Base-by-base conservation (phyloP, 2,329 filamentous ascomycete genomes). In the Blastomyces silverae region DNA sequence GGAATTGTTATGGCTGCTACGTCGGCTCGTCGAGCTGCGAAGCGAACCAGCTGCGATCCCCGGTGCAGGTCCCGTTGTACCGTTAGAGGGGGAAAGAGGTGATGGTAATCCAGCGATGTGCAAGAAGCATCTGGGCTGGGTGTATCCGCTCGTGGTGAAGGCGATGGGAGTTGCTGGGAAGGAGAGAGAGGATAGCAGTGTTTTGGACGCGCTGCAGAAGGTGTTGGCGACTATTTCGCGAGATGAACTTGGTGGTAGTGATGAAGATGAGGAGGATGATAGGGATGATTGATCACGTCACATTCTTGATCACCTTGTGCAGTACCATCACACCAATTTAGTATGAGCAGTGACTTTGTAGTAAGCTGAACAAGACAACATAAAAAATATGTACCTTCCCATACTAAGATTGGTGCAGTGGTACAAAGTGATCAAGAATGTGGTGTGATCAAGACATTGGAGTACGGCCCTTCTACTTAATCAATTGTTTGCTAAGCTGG, bases 1-100 rank as follows among this genome's bases (percentile, higher is more conserved):
- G 67, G 94, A 96, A 73, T 79, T 99, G 13, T 74, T 89, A 4
- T 89, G 90, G 71, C 82, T 92, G 31, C 79, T 97, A 22, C 78
- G 80, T 60, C 80, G 85, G 57, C 79, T 96, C 44, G 84, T 89
- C 1, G 80, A 82, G 22, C 79, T 97, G 66, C 80, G 83, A 64
- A 89, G 88, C 64, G 88, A 92, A 69, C 84, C 86, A 0, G 83
- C 84, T 3, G 88, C 89, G 0, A 89, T 94, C 34, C 86, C 88
- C 0, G 77, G 81, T 31, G 72, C 73, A 17, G 64, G 64, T 31
- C 53, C 61, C 46, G 58, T 25, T 56, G 61, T 64, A 25, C 46
- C 46, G 13, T 57, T 58, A 37, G 63, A 28, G 15, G 8, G 28
- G 6, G 44, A 20, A 20, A 50, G 3, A 17, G 71, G 70, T 5